Base-by-base conservation (phyloP, 148 eudicot genomes). In the Simmondsia chinensis region DNA sequence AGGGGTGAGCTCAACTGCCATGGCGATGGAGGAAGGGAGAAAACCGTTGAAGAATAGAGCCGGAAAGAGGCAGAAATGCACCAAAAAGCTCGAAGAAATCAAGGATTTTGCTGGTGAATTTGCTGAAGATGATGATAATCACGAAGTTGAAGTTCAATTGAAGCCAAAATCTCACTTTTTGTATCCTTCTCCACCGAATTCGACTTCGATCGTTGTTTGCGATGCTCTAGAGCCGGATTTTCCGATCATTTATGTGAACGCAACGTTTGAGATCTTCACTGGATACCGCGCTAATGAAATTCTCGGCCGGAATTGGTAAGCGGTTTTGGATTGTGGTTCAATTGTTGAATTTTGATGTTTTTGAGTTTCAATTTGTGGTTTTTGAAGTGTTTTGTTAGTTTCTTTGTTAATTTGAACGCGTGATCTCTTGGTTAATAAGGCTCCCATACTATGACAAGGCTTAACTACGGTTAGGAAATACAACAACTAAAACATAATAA, bases 251-350 rank as follows among this genome's bases (percentile, higher is more conserved):
- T 86, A 86, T 48, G 96, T 86, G 30, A 86, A 86, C 39, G 56
- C 75, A 5, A 64, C 71, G 2, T 86, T 86, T 46, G 93, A 86
- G 63, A 46, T 64, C 45, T 61, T 65, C 38, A 82, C 96, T 17
- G 96, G 96, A 0, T 82, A 75, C 40, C 78, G 76, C 2, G 87
- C 96, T 16, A 70, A 76, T 25, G 93, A 86, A 76, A 72, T 82
- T 29, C 75, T 86, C 3, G 96, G 96, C 25, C 75, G 81, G 0
- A 86, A 86, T 56, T 86, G 96, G 96, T 86, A 45, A 57, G 29
- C 24, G 2, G 4, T 48, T 6, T 3, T 16, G 19, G 10, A 20
- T 43, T 22, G 18, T 12, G 4, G 6, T 11, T 17, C 5, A 1
- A 3, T 22, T 25, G 3, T 31, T 21, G 55, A 17, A n/a, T 15